Evolutionary conservation across 306 rosid species (phyloP).

Genomic region (Fagus sylvatica): DNA sequence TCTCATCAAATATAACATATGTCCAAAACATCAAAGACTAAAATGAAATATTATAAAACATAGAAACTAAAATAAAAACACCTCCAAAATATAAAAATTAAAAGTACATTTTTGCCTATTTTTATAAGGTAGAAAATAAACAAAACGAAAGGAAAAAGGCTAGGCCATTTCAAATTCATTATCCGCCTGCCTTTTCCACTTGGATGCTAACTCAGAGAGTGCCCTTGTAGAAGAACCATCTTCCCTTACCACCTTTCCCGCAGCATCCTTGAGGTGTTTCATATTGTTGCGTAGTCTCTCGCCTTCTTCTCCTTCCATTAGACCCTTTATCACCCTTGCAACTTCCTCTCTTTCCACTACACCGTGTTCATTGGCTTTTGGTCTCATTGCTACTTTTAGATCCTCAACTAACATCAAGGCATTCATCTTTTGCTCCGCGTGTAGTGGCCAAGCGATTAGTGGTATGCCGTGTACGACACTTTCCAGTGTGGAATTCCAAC

Average conservation of each 20-base stretch:
- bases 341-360: slow-evolving; percentile 33
- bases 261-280: slow-evolving; percentile 15
- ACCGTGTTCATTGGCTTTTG: slow-evolving; percentile 18
- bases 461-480: slow-evolving; percentile 24
- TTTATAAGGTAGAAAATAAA: too few relatives aligned
- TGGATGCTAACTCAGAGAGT: slow-evolving; percentile 24
- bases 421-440: slow-evolving; percentile 32
- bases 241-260: background rate
- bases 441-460: slow-evolving; percentile 25
- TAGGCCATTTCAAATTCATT: too few relatives aligned
- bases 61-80: too few relatives aligned
- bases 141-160: too few relatives aligned
- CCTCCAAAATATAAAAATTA: too few relatives aligned
- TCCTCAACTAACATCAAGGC: slow-evolving; percentile 21
- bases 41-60: too few relatives aligned
- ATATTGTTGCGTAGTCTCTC: slow-evolving; percentile 10
- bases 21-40: too few relatives aligned
- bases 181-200: background rate
- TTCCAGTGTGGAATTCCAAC: slow-evolving; percentile 32
- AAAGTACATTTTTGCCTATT: too few relatives aligned
- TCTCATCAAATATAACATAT: too few relatives aligned
- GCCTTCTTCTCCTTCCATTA: slow-evolving; percentile 36
- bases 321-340: slow-evolving; percentile 10
- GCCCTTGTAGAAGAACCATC: slow-evolving; percentile 31
- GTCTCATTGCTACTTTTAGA: slow-evolving; percentile 21